Conservation (phyloP, 2,329 filamentous ascomycete species). For the Massarina eburnea region DNA sequence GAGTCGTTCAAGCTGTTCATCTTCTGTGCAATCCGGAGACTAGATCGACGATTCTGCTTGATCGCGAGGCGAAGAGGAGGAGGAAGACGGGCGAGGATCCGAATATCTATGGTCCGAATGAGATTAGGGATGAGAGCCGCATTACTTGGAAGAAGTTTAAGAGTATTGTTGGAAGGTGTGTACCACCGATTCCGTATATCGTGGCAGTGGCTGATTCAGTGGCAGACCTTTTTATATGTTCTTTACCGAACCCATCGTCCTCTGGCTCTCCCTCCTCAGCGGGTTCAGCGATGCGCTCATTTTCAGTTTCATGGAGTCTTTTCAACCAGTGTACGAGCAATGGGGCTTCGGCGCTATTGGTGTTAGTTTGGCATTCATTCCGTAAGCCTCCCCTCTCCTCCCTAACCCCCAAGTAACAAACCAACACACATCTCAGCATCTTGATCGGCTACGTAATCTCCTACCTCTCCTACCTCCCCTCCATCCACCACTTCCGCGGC, state of each 20-base stretch:
- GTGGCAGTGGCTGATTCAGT: neutral
- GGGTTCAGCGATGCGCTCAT: constrained; percentile 75
- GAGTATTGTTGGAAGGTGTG: constrained; percentile 49
- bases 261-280: constrained; percentile 68
- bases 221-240: constrained; percentile 72
- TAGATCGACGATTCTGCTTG: constrained; percentile 71
- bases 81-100: constrained; percentile 60
- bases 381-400: constrained; percentile 31
- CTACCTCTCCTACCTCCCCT: constrained; percentile 61
- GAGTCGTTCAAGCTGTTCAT: constrained; percentile 66
- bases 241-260: constrained; percentile 71
- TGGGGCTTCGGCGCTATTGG: constrained; percentile 63
- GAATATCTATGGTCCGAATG: constrained; percentile 72
- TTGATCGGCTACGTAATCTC: constrained; percentile 66
- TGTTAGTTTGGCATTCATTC: constrained; percentile 64
- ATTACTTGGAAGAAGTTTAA: constrained; percentile 48
- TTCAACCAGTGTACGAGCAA: constrained; percentile 65
- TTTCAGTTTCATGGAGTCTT: constrained; percentile 75
- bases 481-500: constrained; percentile 54
- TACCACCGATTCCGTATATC: neutral
- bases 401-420: neutral
- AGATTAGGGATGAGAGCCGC: constrained; percentile 48
- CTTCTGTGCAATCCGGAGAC: constrained; percentile 74
- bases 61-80: constrained; percentile 72
- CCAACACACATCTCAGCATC: constrained; percentile 42